Conservation (phyloP, 2,329 filamentous ascomycete species). For the Metarhizium sp. region DNA sequence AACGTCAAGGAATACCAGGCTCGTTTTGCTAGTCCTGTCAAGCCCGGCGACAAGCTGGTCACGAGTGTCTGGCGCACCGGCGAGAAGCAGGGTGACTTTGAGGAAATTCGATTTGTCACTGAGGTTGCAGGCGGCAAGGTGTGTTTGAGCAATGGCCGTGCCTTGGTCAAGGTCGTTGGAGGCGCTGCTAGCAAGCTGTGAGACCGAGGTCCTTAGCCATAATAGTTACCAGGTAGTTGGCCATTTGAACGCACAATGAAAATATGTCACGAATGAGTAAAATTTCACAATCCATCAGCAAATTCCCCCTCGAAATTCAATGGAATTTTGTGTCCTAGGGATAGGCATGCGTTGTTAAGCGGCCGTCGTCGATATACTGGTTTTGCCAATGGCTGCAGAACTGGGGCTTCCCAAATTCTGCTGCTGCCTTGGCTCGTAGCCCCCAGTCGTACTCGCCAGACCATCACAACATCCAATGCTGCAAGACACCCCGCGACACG, state of each 20-base stretch:
- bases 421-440: slow-evolving; percentile 10
- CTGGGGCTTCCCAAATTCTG: slow-evolving; percentile 5
- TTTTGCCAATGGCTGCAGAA: not conserved
- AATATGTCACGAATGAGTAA: not conserved
- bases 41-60: slow-evolving; percentile 72
- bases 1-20: slow-evolving; percentile 87
- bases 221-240: not conserved
- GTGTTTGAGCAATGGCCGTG: slow-evolving; percentile 78
- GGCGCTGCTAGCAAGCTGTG: slow-evolving; percentile 54
- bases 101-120: slow-evolving; percentile 76
- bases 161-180: slow-evolving; percentile 58
- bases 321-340: not conserved
- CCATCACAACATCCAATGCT: not conserved
- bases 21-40: slow-evolving; percentile 76
- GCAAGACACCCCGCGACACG: not conserved
- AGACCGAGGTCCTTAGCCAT: slow-evolving; percentile 8
- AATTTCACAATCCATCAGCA: not conserved
- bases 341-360: not conserved
- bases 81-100: slow-evolving; percentile 53
- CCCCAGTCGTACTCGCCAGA: slow-evolving; percentile 5
- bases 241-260: not conserved
- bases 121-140: slow-evolving; percentile 74
- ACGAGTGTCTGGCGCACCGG: slow-evolving; percentile 77
- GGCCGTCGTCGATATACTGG: not conserved
- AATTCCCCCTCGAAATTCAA: not conserved